phyloP scores from a whole-genome alignment of 495 filamentous ascomycete genomes.

The Wilcoxina mikolae region DNA sequence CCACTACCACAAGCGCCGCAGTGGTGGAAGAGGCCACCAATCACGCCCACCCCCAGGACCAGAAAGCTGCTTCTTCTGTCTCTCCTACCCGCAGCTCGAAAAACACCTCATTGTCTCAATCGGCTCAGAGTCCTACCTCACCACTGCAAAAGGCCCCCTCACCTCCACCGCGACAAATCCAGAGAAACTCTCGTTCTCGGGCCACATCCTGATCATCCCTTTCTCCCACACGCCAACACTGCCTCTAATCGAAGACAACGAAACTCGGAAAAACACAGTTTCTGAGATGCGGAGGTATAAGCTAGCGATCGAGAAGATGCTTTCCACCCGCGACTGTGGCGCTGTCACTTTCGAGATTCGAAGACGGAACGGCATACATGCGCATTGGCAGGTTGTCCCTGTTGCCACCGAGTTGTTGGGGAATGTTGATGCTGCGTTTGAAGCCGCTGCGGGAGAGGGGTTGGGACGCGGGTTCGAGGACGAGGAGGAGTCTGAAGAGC shows the following conservation, averaged over 20 bases:
- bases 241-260: constrained; percentile 41
- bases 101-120: constrained; percentile 82
- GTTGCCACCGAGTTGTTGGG: constrained; percentile 48
- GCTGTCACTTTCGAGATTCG: constrained; percentile 85
- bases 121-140: constrained; percentile 69
- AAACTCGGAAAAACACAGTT: constrained; percentile 42
- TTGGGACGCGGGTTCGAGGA: background rate
- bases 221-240: constrained; percentile 60
- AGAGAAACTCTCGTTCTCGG: constrained; percentile 50
- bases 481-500: constrained; percentile 30
- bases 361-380: constrained; percentile 60
- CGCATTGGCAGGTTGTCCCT: constrained; percentile 90
- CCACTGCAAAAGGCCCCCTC: constrained; percentile 82
- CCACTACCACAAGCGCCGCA: constrained; percentile 1
- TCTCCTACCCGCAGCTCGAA: constrained; percentile 65
- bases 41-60: constrained; percentile 45
- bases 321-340: constrained; percentile 43
- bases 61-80: constrained; percentile 83
- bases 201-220: constrained; percentile 84
- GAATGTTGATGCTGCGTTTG: constrained; percentile 18
- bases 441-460: constrained; percentile 12
- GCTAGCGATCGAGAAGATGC: constrained; percentile 54
- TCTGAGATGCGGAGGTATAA: constrained; percentile 71
- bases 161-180: constrained; percentile 51
- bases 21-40: constrained; percentile 16